Percentiles rank a stretch among this genome's conserved stretches.
Conservation (phyloP, 352 stramenopile species). For the Lagenidium sp. region DNA sequence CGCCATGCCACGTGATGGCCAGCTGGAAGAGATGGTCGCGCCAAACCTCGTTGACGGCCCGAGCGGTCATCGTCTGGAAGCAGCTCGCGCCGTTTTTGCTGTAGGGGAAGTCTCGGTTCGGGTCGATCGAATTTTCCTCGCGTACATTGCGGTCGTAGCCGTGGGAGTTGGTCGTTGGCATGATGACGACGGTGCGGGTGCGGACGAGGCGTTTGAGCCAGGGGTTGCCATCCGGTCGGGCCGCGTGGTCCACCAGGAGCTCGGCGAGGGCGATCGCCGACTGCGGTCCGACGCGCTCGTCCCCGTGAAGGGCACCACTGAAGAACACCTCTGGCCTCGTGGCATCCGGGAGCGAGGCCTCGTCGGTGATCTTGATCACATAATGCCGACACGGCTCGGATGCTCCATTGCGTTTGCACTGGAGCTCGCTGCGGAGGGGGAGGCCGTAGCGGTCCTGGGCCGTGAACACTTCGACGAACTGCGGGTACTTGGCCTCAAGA, state of each 20-base stretch:
- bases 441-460: constrained; percentile 74
- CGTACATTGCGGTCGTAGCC: constrained; percentile 83
- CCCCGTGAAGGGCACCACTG: constrained; percentile 90
- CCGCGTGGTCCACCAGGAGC: constrained; percentile 50
- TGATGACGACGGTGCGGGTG: constrained; percentile 62
- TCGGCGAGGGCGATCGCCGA: constrained; percentile 63
- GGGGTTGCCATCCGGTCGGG: constrained; percentile 25
- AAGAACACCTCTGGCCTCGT: constrained; percentile 91
- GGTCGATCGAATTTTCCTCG: constrained; percentile 83
- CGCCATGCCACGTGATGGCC: constrained; percentile 94
- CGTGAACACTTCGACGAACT: constrained; percentile 70
- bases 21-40: constrained; percentile 94
- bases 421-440: constrained; percentile 32
- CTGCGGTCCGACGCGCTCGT: constrained; percentile 90
- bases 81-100: constrained; percentile 62
- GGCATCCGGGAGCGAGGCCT: constrained; percentile 42
- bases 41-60: constrained; percentile 94
- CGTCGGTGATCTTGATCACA: constrained; percentile 80
- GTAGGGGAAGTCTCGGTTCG: constrained; percentile 97
- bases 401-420: constrained; percentile 29
- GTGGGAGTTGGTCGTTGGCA: constrained; percentile 90
- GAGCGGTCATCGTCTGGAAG: constrained; percentile 91
- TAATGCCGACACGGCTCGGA: constrained; percentile 59
- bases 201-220: constrained; percentile 74
- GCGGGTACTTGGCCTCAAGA: constrained; percentile 43